Evolutionary conservation across 805 yeast species (phyloP), one percentile per base, ranked within the genome.

Genomic region (Candida insectorum): DNA sequence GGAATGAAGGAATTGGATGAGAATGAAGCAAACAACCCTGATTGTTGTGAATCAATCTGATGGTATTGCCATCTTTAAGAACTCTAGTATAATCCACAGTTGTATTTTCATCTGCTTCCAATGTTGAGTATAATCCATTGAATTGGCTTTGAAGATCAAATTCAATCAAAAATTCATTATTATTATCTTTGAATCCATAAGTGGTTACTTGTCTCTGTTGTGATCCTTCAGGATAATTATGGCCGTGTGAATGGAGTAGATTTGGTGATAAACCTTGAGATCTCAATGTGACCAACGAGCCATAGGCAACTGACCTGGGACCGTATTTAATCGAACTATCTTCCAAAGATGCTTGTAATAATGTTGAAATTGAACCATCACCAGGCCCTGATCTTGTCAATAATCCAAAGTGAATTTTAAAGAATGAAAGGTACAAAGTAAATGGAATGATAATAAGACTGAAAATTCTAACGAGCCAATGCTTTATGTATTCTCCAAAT

Each of bases 151-250:
- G 71, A 56, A 84, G 69, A 18, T 69, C 71, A 50, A 81, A 71
- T 47, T 82, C 81, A 46, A 87, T 66, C 18, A 71, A 50, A 84
- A 96, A 89, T 34, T 83, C 77, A 56, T 91, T 93, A 61, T 93
- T 91, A 33, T 71, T 62, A 57, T 93, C 97, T 54, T 86, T 86
- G 59, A 79, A 87, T 13, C 89, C 85, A 57, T 93, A 93, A 5
- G 93, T 85, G 17, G 98, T 93, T 31, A 93, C 72, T 60, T 93
- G 99, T 58, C 89, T 97, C 62, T 93, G 97, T 42, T 75, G 73
- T 2, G 96, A 85, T 3, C 97, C 97, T 44, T 79, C 87, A 11
- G 98, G 98, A 55, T 81, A 93, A 9, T 72, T 58, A 54, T 85
- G 95, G 12, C 71, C 67, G 54, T 93, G 98, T 0, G 97, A 91